Conservation (phyloP, 2,329 filamentous ascomycete genomes). For the Diaporthe citrichinensis region DNA sequence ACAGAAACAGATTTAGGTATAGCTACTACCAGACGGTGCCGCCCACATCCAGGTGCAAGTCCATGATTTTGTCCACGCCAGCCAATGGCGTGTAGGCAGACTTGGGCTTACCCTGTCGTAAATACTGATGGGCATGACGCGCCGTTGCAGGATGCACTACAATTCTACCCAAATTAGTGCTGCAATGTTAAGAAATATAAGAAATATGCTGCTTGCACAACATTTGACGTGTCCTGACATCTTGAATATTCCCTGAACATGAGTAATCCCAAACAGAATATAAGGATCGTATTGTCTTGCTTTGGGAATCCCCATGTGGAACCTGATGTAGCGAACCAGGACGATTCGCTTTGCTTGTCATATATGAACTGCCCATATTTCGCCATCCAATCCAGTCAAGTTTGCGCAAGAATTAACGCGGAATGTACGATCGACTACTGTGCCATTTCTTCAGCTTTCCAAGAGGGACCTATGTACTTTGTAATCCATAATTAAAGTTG, state of each 20-base stretch:
- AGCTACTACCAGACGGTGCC: no score
- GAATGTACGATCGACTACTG: not conserved
- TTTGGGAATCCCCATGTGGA: not conserved
- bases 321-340: not conserved
- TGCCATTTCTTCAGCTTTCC: not conserved
- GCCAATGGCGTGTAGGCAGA: not conserved
- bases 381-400: no score
- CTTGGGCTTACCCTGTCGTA: not conserved
- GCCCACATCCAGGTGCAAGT: not conserved
- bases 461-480: not conserved
- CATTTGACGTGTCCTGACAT: not conserved
- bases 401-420: no score
- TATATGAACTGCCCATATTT: not conserved
- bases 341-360: not conserved
- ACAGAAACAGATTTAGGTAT: constrained; percentile 33
- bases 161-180: not conserved
- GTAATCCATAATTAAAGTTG: not conserved
- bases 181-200: not conserved
- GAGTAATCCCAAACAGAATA: no score
- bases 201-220: not conserved
- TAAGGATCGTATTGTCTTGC: not conserved
- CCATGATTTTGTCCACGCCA: not conserved
- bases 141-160: not conserved
- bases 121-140: not conserved
- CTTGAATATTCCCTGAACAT: not conserved